Percentiles rank a stretch among this genome's conserved stretches.
Conservation (phyloP, 345 rosid genomes). For the Alliaria petiolata region DNA sequence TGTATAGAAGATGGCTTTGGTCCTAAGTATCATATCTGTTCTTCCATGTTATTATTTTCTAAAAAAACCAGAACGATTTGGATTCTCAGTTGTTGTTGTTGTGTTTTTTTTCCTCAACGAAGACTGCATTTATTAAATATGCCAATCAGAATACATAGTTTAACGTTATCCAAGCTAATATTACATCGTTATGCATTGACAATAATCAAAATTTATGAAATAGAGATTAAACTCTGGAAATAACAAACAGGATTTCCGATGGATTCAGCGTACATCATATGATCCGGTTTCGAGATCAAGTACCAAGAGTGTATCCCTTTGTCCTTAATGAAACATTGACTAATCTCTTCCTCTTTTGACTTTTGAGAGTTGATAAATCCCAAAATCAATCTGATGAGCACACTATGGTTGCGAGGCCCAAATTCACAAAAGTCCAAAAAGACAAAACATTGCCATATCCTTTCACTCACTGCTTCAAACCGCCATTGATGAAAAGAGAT, state of each 20-base stretch:
- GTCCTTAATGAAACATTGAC: no score
- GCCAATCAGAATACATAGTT: slow-evolving; percentile 6
- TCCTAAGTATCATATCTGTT: slow-evolving; percentile 25
- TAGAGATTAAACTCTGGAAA: not conserved
- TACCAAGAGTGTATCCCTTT: not conserved
- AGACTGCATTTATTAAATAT: slow-evolving; percentile 20
- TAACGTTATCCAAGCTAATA: not conserved
- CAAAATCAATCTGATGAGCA: no score
- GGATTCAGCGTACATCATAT: not conserved
- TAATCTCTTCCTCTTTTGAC: no score
- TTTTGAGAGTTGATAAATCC: no score
- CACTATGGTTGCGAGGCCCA: no score
- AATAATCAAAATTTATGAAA: not conserved
- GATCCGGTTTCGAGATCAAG: not conserved
- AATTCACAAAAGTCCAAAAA: no score
- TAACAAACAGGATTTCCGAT: not conserved
- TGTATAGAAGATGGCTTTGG: slow-evolving; percentile 34
- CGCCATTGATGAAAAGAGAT: no score
- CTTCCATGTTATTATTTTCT: slow-evolving; percentile 12
- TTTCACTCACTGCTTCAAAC: no score
- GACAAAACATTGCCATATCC: no score
- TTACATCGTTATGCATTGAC: not conserved
- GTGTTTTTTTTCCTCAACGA: slow-evolving; percentile 5
- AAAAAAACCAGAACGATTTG: slow-evolving; percentile 20
- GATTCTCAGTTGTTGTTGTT: slow-evolving; percentile 25